These are phyloP conservation scores for Eutrema japonicum DNA, from an alignment of 345 rosid genomes.

Conservation along the genomic window DNA sequence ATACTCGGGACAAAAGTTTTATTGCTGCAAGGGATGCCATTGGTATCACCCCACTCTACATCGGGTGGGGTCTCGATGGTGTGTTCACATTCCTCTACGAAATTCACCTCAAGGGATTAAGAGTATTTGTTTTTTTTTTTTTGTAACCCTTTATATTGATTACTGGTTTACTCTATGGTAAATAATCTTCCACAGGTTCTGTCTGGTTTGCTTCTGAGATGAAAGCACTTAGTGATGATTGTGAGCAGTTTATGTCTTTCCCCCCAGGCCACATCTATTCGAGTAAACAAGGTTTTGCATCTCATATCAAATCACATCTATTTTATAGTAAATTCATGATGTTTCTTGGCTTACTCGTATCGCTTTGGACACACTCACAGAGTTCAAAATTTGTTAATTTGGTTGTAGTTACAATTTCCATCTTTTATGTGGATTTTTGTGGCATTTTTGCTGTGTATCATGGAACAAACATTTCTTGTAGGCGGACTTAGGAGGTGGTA, in stretches of 20 bases:
- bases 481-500: conserved; percentile 83
- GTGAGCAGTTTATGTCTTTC: conserved; percentile 73
- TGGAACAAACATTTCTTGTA: conserved; percentile 42
- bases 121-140: background rate
- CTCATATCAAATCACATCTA: conserved; percentile 12
- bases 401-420: conserved; percentile 3
- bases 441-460: conserved; percentile 6
- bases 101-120: conserved; percentile 9
- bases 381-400: background rate
- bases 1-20: conserved; percentile 73
- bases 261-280: conserved; percentile 83
- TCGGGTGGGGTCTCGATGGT: conserved; percentile 94
- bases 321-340: background rate
- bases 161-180: conserved; percentile 1
- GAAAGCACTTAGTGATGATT: conserved; percentile 90
- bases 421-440: conserved; percentile 10
- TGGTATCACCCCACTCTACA: conserved; percentile 78
- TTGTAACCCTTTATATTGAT: background rate
- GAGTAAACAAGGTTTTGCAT: conserved; percentile 82
- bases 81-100: conserved; percentile 36
- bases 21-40: conserved; percentile 82
- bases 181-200: conserved; percentile 56
- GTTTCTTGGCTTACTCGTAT: conserved; percentile 12
- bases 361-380: conserved; percentile 2
- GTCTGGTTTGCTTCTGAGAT: conserved; percentile 93